Evolutionary conservation across 2,329 filamentous ascomycete genomes (phyloP).

Genomic region (Ascochyta koolunga): DNA sequence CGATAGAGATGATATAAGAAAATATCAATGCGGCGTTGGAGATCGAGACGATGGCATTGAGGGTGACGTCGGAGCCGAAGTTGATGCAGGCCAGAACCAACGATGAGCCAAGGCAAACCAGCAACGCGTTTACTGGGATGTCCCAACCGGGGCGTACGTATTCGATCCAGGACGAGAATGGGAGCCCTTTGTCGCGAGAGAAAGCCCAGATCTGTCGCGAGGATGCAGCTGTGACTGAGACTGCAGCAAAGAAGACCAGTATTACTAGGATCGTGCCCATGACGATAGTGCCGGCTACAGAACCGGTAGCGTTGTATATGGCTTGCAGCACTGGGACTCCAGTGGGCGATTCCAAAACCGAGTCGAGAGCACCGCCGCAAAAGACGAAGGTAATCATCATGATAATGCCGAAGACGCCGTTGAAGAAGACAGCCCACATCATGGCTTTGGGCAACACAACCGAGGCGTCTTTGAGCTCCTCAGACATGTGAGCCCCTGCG

Average conservation of each 20-base stretch:
- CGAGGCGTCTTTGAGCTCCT: conserved; percentile 42
- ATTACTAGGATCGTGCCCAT: conserved; percentile 36
- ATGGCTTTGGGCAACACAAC: conserved; percentile 44
- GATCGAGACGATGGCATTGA: conserved; percentile 50
- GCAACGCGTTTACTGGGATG: conserved; percentile 35
- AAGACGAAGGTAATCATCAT: conserved; percentile 42
- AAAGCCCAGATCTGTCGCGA: conserved; percentile 37
- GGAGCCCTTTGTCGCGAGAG: conserved; percentile 27
- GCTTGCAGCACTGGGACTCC: conserved; percentile 32
- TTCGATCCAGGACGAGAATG: conserved; percentile 33
- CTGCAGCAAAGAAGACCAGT: conserved; percentile 43
- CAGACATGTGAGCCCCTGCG: conserved; percentile 45
- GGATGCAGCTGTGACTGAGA: conserved; percentile 34
- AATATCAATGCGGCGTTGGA: conserved; percentile 37
- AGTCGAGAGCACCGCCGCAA: conserved; percentile 44
- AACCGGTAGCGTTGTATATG: conserved; percentile 34
- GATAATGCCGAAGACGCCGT: conserved; percentile 46
- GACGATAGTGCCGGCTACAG: conserved; percentile 24
- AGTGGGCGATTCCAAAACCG: conserved; percentile 20
- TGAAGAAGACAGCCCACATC: conserved; percentile 46
- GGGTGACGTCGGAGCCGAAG: conserved; percentile 49
- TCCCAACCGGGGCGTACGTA: conserved; percentile 36
- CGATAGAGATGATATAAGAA: conserved; percentile 42
- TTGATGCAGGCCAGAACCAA: conserved; percentile 51
- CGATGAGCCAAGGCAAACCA: conserved; percentile 46